Conservation (phyloP, 2,329 filamentous ascomycete species). For the Exophiala alcalophila region DNA sequence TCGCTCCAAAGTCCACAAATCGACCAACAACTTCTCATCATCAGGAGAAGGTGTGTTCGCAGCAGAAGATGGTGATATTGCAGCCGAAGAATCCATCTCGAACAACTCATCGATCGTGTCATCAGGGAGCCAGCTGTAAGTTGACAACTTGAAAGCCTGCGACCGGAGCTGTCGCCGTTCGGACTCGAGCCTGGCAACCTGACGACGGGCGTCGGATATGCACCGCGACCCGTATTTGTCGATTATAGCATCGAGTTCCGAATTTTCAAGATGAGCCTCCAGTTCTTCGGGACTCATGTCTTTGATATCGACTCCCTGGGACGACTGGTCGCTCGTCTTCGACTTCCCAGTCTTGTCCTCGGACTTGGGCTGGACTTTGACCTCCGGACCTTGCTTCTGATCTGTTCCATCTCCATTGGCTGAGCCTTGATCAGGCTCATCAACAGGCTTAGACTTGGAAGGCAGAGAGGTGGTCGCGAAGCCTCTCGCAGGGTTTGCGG, state of each 20-base stretch:
- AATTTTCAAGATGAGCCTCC: conserved; percentile 81
- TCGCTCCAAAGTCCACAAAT: conserved; percentile 80
- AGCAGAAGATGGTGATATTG: not conserved
- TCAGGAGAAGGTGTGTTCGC: not conserved
- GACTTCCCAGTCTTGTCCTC: not conserved
- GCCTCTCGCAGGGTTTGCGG: conserved; percentile 81
- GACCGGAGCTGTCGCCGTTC: conserved; percentile 77
- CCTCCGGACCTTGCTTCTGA: not conserved
- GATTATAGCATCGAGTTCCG: conserved; percentile 82
- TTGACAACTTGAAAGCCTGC: conserved; percentile 71
- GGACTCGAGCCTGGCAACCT: conserved; percentile 74
- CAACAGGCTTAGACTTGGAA: conserved; percentile 66
- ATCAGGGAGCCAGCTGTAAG: conserved; percentile 73
- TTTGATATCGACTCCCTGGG: conserved; percentile 33
- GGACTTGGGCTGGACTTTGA: not conserved
- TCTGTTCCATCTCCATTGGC: conserved; percentile 7
- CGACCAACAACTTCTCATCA: conserved; percentile 59
- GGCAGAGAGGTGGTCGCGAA: conserved; percentile 92
- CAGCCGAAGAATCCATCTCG: conserved; percentile 47
- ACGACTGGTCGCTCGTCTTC: not conserved
- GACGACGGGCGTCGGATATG: conserved; percentile 73
- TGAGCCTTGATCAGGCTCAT: conserved; percentile 31
- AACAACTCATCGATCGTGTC: conserved; percentile 77
- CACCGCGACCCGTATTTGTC: conserved; percentile 79
- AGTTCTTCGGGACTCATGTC: conserved; percentile 80